Evolutionary conservation across 116 monocot genomes (phyloP).

Genomic region (Papilionanthe hybrid): DNA sequence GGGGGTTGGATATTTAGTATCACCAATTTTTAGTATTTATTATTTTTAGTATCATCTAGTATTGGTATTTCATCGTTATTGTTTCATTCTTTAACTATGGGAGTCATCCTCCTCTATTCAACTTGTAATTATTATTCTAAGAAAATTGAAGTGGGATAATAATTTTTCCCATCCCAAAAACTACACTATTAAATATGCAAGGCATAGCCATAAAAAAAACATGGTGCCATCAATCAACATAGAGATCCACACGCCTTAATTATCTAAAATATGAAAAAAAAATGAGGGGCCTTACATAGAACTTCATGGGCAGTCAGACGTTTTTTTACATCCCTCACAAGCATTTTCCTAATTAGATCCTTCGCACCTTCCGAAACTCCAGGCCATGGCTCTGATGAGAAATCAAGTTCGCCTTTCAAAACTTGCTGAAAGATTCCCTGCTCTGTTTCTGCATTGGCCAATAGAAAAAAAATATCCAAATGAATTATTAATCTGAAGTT

Average conservation of each 20-base stretch:
- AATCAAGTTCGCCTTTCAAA: conserved; percentile 78
- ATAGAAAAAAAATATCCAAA: background rate
- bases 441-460: conserved; percentile 56
- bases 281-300: conserved; percentile 62
- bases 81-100: too few relatives aligned
- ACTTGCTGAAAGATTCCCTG: conserved; percentile 97
- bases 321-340: conserved; percentile 80
- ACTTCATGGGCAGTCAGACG: conserved; percentile 90
- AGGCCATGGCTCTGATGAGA: conserved; percentile 93
- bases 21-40: too few relatives aligned
- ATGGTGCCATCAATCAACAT: too few relatives aligned
- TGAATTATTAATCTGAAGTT: background rate
- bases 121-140: too few relatives aligned
- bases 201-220: too few relatives aligned
- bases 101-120: too few relatives aligned
- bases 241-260: background rate
- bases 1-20: too few relatives aligned
- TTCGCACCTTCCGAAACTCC: conserved; percentile 88
- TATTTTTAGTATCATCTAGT: too few relatives aligned
- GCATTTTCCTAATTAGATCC: conserved; percentile 88
- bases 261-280: background rate
- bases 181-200: too few relatives aligned
- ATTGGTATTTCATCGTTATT: too few relatives aligned
- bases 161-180: too few relatives aligned
- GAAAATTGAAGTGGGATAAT: too few relatives aligned